phyloP scores from a whole-genome alignment of 2,329 filamentous ascomycete genomes.

The Cladophialophora carrionii region DNA sequence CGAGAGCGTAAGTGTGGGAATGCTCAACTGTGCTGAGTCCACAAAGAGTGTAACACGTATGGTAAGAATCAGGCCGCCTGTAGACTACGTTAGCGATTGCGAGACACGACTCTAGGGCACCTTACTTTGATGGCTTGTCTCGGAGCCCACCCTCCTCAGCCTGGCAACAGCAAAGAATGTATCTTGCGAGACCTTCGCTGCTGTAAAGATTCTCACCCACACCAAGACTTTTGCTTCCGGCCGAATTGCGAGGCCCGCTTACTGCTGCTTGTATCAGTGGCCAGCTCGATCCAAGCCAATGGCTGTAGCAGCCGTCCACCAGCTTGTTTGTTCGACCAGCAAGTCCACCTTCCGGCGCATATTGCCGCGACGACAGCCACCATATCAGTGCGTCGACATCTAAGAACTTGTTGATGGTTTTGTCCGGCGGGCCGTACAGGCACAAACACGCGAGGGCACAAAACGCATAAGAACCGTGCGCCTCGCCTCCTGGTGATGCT shows the following conservation, averaged over 20 bases:
- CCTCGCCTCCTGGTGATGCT: slow-evolving; percentile 81
- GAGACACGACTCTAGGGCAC: slow-evolving; percentile 36
- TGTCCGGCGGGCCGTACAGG: slow-evolving; percentile 77
- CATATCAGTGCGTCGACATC: slow-evolving; percentile 75
- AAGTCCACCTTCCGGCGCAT: slow-evolving; percentile 88
- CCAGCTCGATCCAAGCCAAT: slow-evolving; percentile 97
- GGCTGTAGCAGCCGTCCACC: slow-evolving; percentile 96
- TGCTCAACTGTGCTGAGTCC: slow-evolving; percentile 84
- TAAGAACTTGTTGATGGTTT: slow-evolving; percentile 73
- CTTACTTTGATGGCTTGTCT: slow-evolving; percentile 90
- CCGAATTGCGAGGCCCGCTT: slow-evolving; percentile 53
- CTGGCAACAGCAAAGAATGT: slow-evolving; percentile 89
- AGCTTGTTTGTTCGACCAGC: slow-evolving; percentile 95
- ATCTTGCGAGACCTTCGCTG: slow-evolving; percentile 81
- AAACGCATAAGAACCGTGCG: slow-evolving; percentile 95
- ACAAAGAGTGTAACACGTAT: slow-evolving; percentile 87
- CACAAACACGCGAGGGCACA: slow-evolving; percentile 88
- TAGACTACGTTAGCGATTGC: slow-evolving; percentile 34
- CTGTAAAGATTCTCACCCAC: slow-evolving; percentile 62
- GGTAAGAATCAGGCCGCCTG: slow-evolving; percentile 82
- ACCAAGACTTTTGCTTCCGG: slow-evolving; percentile 18
- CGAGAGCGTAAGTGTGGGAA: slow-evolving; percentile 50
- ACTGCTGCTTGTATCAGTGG: slow-evolving; percentile 81
- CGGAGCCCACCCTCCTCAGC: slow-evolving; percentile 76
- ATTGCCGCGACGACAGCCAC: slow-evolving; percentile 89